Evolutionary conservation across 768 basidiomycete species (phyloP), one percentile per base, ranked within the genome.

Genomic region (Rubroboletus satanas): DNA sequence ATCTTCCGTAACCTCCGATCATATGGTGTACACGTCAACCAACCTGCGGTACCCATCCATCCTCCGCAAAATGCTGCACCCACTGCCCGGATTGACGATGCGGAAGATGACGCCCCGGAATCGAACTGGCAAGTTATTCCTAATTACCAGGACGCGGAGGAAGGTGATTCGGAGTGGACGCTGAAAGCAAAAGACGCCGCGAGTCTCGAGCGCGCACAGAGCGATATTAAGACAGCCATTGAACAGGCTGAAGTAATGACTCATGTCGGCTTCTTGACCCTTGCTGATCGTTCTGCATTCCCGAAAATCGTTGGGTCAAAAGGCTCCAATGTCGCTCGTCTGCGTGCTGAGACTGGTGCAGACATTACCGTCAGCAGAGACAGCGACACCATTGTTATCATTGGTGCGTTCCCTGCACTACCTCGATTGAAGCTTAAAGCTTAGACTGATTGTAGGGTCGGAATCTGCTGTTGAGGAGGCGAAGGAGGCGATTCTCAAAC

Each of bases 241-340:
- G 77, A 83, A 58, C 79, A 82, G 61, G 92, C 92, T 17, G 77
- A 83, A 61, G 75, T 76, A 55, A 85, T 88, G 78, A 80, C 85
- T 2, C 86, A 90, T 60, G 83, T 90, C 60, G 93, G 90, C 9
- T 93, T 89, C 79, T 78, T 96, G 52, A 93, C 88, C 9, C 77
- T 96, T 39, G 75, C 83, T 38, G 88, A 93, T 67, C 85, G 93
- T 58, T 82, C 87, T 35, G 80, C 81, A 33, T 98, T 98, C 83
- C 94, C 95, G 14, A 80, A 92, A 61, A 95, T 98, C 62, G 93
- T 98, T 58, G 95, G 95, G 37, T 74, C 87, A 11, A 96, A 95
- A 74, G 94, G 94, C 50, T 77, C 92, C 28, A 98, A 93, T 62
- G 90, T 98, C 48, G 80, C 88, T 49, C 88, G 94, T 46, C 80